Evolutionary conservation across 2,329 filamentous ascomycete genomes (phyloP).

Genomic region (Colletotrichum paranaense): DNA sequence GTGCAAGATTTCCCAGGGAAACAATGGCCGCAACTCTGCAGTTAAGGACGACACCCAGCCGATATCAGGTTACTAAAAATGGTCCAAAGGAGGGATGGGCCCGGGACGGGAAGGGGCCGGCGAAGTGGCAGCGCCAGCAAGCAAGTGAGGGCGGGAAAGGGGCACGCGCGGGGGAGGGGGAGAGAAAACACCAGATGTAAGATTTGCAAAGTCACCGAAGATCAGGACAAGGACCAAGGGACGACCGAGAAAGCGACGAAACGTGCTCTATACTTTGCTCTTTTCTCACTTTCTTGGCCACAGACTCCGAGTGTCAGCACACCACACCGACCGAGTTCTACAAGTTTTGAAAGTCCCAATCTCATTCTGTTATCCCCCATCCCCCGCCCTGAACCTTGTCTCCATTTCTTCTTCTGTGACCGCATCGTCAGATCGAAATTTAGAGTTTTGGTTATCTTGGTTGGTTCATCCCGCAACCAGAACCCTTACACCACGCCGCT

Average conservation of each 20-base stretch:
- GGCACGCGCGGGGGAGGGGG: no score
- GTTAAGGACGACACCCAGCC: not conserved
- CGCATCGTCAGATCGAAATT: not conserved
- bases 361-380: not conserved
- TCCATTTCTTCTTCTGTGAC: not conserved
- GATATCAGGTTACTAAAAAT: not conserved
- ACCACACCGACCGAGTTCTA: not conserved
- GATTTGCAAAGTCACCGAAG: conserved; percentile 11
- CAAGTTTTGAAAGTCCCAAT: not conserved
- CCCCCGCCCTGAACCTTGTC: not conserved
- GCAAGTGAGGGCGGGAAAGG: not conserved
- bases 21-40: not conserved
- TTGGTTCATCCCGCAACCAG: conserved; percentile 31
- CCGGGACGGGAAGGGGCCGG: conserved; percentile 8
- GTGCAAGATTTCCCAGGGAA: not conserved
- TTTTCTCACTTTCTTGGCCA: not conserved
- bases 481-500: no score
- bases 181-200: not conserved
- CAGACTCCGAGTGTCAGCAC: not conserved
- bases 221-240: conserved; percentile 23
- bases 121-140: not conserved
- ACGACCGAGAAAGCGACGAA: conserved; percentile 14
- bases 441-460: not conserved
- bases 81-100: conserved; percentile 7
- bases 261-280: not conserved